Evolutionary conservation across 768 basidiomycete genomes (phyloP).

Genomic region (Auricularia sp.): DNA sequence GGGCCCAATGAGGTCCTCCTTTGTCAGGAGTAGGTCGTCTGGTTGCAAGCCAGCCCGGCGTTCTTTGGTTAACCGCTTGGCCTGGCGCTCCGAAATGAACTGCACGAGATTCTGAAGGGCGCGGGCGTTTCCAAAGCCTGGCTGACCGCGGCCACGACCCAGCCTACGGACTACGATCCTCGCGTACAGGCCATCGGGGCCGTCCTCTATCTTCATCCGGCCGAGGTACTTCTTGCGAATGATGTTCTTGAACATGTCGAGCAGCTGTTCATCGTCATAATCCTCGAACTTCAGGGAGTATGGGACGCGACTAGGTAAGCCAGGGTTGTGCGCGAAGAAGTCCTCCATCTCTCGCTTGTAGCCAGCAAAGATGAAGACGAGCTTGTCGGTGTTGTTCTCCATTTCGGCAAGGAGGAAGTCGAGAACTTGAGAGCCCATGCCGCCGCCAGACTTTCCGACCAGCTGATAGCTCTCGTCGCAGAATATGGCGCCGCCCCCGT

Average conservation of each 20-base stretch:
- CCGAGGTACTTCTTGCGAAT: conserved; percentile 38
- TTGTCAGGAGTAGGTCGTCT: conserved; percentile 41
- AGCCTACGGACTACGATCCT: conserved; percentile 51
- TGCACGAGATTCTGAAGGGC: conserved; percentile 43
- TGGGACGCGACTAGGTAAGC: conserved; percentile 57
- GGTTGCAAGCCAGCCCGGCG: conserved; percentile 29
- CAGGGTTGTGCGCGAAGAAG: conserved; percentile 70
- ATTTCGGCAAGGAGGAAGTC: conserved; percentile 66
- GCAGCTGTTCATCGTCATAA: conserved; percentile 47
- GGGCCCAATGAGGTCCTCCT: conserved; percentile 56
- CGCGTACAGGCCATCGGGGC: conserved; percentile 39
- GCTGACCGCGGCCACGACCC: conserved; percentile 45
- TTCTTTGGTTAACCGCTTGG: conserved; percentile 34
- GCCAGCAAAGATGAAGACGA: conserved; percentile 63
- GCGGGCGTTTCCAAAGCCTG: conserved; percentile 61
- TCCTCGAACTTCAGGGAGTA: conserved; percentile 48
- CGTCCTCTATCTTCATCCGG: conserved; percentile 46
- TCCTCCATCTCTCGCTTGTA: conserved; percentile 66
- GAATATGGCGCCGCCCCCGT: conserved; percentile 57
- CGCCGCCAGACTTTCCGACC: conserved; percentile 18
- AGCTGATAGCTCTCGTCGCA: conserved; percentile 68
- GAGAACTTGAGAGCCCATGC: conserved; percentile 42
- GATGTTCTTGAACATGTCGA: conserved; percentile 40
- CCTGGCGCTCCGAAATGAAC: conserved; percentile 41
- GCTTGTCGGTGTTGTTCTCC: conserved; percentile 54